Evolutionary conservation across 148 eudicot species (phyloP), one percentile per base, ranked within the genome.

Genomic region (Rhododendron mucronatum): DNA sequence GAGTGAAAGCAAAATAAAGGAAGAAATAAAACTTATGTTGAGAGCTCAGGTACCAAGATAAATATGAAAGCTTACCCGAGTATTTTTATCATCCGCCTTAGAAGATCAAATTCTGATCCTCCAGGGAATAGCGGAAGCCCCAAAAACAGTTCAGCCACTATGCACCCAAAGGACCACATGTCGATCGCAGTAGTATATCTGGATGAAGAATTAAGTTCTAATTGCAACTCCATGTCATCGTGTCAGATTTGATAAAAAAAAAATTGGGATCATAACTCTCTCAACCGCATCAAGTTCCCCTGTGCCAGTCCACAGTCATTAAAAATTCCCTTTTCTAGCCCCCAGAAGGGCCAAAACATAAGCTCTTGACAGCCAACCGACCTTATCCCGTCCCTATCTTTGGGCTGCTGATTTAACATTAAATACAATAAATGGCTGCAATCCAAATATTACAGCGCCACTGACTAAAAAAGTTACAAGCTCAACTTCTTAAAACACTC

Each of bases 101-200:
- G 89, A 84, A 97, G 96, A 92, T 97, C 99, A 91, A 93, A 97
- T 89, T 97, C 99, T 61, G 99, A 97, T 84, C 94, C 94, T n/a
- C 98, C 99, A 7, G 99, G 98, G 84, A 97, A 97, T 83, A 97
- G 90, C 28, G 99, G 99, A 65, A 94, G 91, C 71, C 99, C 99
- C 87, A 97, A 84, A 91, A 94, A 97, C 86, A 97, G 86, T 89
- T 97, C 99, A 84, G 98, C 99, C 80, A 97, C 98, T 82, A 97
- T 97, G 91, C 99, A 97, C 39, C 99, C 99, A 88, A 97, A 97
- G 26, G 99, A 97, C 99, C 99, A 97, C 98, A 97, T 97, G 89
- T 97, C 99, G 87, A 97, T 97, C 57, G 96, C 96, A 79, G 99
- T 95, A 83, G 95, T 91, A 87, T 97, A 96, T 87, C 99, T 96